Base-by-base conservation (phyloP, 2,329 filamentous ascomycete species). In the Cytospora paraplurivora region DNA sequence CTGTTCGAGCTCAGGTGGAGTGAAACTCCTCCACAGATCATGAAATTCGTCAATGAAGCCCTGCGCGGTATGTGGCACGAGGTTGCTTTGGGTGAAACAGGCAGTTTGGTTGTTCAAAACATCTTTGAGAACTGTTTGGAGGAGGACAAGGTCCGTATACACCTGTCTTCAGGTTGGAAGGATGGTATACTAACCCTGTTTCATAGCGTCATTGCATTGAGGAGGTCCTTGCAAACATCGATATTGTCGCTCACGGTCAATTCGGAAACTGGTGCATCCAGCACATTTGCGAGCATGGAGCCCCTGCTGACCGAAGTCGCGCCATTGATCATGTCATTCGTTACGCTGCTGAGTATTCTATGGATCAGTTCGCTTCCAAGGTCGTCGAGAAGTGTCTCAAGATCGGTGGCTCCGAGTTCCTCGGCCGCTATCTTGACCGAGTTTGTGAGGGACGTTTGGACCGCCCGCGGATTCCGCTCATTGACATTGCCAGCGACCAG, bases 221-320 rank as follows among this genome's bases (percentile, higher is more conserved):
- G 75, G 95, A 99, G 76, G 95, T 99, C 47, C 86, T 99, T 62
- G 86, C 86, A 66, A 97, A 95, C 74, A 97, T 99, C 71, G 93
- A 99, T 77, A 91, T 97, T 67, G 93, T 99, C 72, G 91, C 95
- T 64, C 94, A 97, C 75, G 95, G 95, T 33, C 95, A 99, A 75
- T 99, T 99, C 74, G 95, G 95, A 62, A 99, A 99, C 76, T 99
- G 95, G 95, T 99, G 95, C 79, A 98, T 99, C 72, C 95, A 99
- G 78, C 95, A 99, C 77, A 93, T 99, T 71, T 99, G 95, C 77
- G 95, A 99, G 76, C 95, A 99, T 74, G 94, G 96, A 57, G 90
- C 90, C 63, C 90, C 93, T 37, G 88, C 89, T 49, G 96, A 99
- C 76, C 93, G 94, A 71, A 94, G 90, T 77, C 90, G 93, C 69